phyloP scores from a whole-genome alignment of 169 alveolate species.

The Plasmodium knowlesi region DNA sequence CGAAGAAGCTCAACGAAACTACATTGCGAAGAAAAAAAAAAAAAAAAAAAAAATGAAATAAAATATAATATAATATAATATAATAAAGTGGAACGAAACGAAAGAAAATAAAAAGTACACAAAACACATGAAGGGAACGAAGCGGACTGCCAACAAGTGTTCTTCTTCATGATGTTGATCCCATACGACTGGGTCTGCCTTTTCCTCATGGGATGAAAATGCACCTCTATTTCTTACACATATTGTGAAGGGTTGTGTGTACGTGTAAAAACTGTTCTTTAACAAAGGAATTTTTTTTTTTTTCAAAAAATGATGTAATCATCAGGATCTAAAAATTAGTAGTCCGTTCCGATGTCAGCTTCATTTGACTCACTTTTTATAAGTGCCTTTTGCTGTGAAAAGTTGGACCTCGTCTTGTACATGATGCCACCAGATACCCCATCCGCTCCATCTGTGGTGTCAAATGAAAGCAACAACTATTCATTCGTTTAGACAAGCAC shows the following conservation, averaged over 20 bases:
- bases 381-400: background rate
- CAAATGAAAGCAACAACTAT: background rate
- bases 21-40: background rate
- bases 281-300: background rate
- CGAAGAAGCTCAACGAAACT: background rate
- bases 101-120: background rate
- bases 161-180: background rate
- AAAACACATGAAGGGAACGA: background rate
- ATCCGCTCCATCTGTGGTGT: background rate
- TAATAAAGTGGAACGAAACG: background rate
- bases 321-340: background rate
- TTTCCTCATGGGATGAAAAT: background rate
- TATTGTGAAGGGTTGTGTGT: background rate
- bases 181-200: background rate
- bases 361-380: background rate
- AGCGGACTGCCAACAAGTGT: background rate
- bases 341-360: background rate
- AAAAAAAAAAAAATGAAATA: background rate
- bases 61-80: too few relatives aligned
- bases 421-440: background rate
- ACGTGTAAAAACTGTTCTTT: background rate
- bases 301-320: background rate
- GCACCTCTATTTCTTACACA: background rate
- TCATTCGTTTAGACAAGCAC: background rate
- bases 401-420: background rate